These are phyloP conservation scores for Plasmodium coatneyi DNA, from an alignment of 169 alveolate genomes.

Conservation along the genomic window DNA sequence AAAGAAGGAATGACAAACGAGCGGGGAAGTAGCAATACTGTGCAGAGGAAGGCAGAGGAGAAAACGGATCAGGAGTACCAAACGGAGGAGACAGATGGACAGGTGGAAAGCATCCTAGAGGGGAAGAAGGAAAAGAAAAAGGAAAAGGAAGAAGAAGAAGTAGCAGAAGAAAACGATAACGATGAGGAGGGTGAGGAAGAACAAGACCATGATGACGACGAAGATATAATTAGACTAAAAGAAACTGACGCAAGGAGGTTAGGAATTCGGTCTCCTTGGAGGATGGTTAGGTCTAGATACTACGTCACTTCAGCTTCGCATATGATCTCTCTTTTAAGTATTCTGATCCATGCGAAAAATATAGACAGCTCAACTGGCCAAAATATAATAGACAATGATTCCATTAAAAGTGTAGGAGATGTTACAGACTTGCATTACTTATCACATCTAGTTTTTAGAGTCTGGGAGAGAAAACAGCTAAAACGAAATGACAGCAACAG, in stretches of 20 bases:
- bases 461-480: slow-evolving; percentile 84
- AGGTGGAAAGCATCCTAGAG: background rate
- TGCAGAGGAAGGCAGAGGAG: background rate
- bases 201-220: slow-evolving; percentile 75
- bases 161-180: background rate
- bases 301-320: slow-evolving; percentile 92
- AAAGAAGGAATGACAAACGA: background rate
- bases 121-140: background rate
- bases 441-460: slow-evolving; percentile 88
- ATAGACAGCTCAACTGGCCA: slow-evolving; percentile 77
- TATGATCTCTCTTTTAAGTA: slow-evolving; percentile 85
- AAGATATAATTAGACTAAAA: slow-evolving; percentile 84
- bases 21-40: background rate
- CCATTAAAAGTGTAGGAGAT: slow-evolving; percentile 71
- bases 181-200: slow-evolving; percentile 54
- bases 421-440: slow-evolving; percentile 87
- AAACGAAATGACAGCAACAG: slow-evolving; percentile 56
- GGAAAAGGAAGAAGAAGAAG: background rate
- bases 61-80: background rate
- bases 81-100: background rate
- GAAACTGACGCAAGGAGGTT: slow-evolving; percentile 88
- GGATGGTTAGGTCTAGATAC: slow-evolving; percentile 91
- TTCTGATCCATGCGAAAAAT: slow-evolving; percentile 80
- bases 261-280: slow-evolving; percentile 89
- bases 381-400: slow-evolving; percentile 77